Percentiles rank a stretch among this genome's conserved stretches.
Conservation (phyloP, 768 basidiomycete species). For the Agrocybe chaxingu region DNA sequence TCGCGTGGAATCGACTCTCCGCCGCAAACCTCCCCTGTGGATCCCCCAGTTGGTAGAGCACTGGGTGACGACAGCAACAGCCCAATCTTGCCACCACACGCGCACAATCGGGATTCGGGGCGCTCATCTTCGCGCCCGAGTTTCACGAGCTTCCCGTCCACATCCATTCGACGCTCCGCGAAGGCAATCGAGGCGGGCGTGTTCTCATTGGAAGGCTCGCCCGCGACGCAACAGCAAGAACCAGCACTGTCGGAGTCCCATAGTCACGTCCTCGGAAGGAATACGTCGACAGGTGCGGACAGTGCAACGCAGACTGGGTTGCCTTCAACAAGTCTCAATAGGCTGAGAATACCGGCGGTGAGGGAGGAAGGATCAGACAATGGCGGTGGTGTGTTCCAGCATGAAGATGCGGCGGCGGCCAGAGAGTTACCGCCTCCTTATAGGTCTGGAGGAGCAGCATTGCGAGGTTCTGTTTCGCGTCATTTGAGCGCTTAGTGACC, state of each 20-base stretch:
- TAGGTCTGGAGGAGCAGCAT: too few relatives aligned
- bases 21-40: too few relatives aligned
- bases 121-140: not conserved
- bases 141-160: constrained; percentile 8
- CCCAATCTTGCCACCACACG: not conserved
- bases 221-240: not conserved
- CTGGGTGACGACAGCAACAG: not conserved
- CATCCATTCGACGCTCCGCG: constrained; percentile 4
- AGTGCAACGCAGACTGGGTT: not conserved
- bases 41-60: not conserved
- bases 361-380: too few relatives aligned
- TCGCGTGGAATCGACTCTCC: too few relatives aligned
- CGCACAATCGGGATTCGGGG: not conserved
- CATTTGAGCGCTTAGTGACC: too few relatives aligned
- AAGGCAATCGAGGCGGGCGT: not conserved
- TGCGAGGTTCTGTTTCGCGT: too few relatives aligned
- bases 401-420: constrained; percentile 8
- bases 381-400: constrained; percentile 6
- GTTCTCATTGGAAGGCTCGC: too few relatives aligned
- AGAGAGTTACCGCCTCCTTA: constrained; percentile 13
- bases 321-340: too few relatives aligned
- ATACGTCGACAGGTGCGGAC: not conserved
- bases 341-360: too few relatives aligned
- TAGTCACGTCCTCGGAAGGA: not conserved
- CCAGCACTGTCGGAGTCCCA: constrained; percentile 1